Evolutionary conservation across 2,329 filamentous ascomycete genomes (phyloP).

Genomic region (Botryotinia convoluta): DNA sequence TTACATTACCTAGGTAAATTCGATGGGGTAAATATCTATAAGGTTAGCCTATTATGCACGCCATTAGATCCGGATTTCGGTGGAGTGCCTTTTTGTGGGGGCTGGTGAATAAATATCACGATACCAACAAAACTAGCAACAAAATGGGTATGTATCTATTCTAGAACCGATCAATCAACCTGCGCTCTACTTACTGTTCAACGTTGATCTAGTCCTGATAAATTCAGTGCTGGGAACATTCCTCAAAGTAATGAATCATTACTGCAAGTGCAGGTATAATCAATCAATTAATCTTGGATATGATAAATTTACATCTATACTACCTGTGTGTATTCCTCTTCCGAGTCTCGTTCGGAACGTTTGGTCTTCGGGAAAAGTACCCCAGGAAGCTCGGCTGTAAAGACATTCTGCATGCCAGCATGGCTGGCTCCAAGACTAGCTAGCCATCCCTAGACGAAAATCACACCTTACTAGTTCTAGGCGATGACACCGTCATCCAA

Average conservation of each 20-base stretch:
- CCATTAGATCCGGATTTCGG: background rate
- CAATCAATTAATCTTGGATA: background rate
- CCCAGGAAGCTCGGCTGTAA: slow-evolving; percentile 12
- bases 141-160: background rate
- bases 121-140: background rate
- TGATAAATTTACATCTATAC: background rate
- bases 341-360: slow-evolving; percentile 6
- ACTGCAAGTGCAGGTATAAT: background rate
- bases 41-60: slow-evolving; percentile 4
- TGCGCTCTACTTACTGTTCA: background rate
- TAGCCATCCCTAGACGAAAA: slow-evolving; percentile 11
- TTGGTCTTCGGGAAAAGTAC: slow-evolving; percentile 2
- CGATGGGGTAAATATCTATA: background rate
- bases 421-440: slow-evolving; percentile 1
- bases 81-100: slow-evolving; percentile 3
- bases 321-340: background rate
- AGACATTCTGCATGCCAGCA: slow-evolving; percentile 12
- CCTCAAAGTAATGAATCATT: background rate
- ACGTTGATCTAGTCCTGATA: background rate
- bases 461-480: slow-evolving; percentile 10
- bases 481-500: slow-evolving; percentile 11
- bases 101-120: background rate
- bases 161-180: background rate
- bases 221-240: background rate
- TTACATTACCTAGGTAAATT: background rate